phyloP scores from a whole-genome alignment of 768 basidiomycete genomes.

The Serendipita sp. region DNA sequence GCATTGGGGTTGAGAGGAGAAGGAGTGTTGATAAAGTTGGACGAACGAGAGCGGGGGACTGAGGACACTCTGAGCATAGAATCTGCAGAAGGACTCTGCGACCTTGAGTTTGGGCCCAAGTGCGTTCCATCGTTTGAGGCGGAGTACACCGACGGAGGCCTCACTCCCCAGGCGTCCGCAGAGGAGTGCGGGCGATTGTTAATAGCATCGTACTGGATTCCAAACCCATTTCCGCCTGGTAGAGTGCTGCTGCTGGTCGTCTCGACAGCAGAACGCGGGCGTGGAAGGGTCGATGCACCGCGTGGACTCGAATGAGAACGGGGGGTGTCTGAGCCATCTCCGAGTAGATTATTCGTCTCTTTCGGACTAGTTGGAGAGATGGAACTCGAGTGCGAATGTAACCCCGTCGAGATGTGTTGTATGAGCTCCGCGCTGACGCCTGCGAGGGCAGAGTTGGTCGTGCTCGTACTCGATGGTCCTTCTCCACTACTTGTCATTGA shows the following conservation, averaged over 20 bases:
- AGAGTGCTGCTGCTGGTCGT: not conserved
- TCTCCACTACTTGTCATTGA: not conserved
- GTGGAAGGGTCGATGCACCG: not conserved
- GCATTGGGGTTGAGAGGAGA: slow-evolving; percentile 6
- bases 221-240: not conserved
- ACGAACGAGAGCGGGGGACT: not conserved
- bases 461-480: not conserved
- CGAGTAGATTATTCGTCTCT: slow-evolving; percentile 5
- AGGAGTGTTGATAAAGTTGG: slow-evolving; percentile 6
- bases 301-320: not conserved
- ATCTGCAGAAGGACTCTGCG: not conserved
- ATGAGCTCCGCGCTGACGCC: not conserved
- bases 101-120: not conserved
- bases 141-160: not conserved
- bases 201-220: not conserved
- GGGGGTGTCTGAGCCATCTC: not conserved
- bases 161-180: not conserved
- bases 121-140: not conserved
- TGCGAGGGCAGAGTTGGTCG: not conserved
- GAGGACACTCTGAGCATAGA: not conserved
- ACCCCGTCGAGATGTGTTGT: not conserved
- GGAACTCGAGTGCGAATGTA: not conserved
- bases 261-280: slow-evolving; percentile 1
- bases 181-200: not conserved
- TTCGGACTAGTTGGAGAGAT: not conserved